phyloP scores from a whole-genome alignment of 495 filamentous ascomycete genomes.

The Tetracladium marchalianum region DNA sequence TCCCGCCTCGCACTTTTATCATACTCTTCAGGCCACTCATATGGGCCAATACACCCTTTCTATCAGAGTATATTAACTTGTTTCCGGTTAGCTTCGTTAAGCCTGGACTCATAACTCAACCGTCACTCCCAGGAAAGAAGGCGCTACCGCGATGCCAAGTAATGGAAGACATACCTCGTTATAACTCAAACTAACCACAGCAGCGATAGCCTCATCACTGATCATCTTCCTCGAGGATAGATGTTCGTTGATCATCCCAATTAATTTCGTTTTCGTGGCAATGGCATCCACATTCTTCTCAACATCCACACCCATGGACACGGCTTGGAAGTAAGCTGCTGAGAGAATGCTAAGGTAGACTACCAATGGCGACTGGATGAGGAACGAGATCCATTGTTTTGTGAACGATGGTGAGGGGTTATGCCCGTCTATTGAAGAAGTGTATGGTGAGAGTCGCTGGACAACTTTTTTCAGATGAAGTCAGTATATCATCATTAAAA shows the following conservation, averaged over 20 bases:
- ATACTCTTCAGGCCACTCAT: conserved; percentile 17
- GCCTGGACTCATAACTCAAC: not conserved
- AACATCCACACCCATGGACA: conserved; percentile 3
- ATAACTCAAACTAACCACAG: conserved; percentile 27
- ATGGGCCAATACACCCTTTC: conserved; percentile 11
- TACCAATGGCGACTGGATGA: conserved; percentile 11
- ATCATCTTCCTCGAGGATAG: conserved; percentile 19
- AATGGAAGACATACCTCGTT: conserved; percentile 22
- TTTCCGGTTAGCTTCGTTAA: not conserved
- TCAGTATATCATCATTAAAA: no score
- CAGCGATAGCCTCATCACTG: conserved; percentile 26
- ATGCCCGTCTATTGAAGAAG: no score
- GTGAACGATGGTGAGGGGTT: no score
- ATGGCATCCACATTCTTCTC: conserved; percentile 10
- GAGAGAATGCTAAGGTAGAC: conserved; percentile 8
- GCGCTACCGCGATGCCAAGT: not conserved
- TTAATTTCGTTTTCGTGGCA: conserved; percentile 8
- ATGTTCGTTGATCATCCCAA: conserved; percentile 26
- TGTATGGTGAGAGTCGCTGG: no score
- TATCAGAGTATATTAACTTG: conserved; percentile 13
- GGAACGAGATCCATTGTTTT: no score
- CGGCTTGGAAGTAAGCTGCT: conserved; percentile 12
- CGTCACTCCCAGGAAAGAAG: no score
- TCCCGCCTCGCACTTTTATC: conserved; percentile 12
- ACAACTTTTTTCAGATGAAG: no score